phyloP scores from a whole-genome alignment of 371 early-diverging fungal species.

The Mortierella sp. region DNA sequence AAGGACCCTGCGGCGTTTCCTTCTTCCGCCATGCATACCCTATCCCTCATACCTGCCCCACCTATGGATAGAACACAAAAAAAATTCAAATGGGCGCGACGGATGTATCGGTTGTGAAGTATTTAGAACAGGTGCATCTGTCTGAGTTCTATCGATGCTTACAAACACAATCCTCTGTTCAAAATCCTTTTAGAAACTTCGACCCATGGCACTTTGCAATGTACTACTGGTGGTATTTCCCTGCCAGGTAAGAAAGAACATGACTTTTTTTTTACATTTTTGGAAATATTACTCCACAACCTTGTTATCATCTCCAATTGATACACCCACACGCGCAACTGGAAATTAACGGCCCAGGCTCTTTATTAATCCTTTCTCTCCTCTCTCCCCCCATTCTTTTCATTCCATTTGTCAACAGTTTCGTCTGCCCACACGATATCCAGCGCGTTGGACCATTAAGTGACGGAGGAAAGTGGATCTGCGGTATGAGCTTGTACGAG shows the following conservation, averaged over 20 bases:
- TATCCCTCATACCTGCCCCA: too few relatives aligned
- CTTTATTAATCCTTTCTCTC: not conserved
- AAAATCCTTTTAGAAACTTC: constrained; percentile 14
- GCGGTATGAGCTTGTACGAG: constrained; percentile 50
- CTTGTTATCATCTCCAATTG: not conserved
- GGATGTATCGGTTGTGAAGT: not conserved
- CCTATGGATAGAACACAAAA: too few relatives aligned
- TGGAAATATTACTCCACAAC: not conserved
- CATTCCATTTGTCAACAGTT: not conserved
- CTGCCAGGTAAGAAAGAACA: constrained; percentile 26
- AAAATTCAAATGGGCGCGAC: too few relatives aligned
- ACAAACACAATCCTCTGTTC: not conserved
- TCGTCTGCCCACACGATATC: constrained; percentile 47
- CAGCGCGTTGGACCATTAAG: constrained; percentile 48
- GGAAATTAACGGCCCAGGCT: not conserved
- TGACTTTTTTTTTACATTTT: not conserved
- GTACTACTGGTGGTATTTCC: constrained; percentile 54
- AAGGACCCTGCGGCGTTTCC: not conserved
- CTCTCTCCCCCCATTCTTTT: too few relatives aligned
- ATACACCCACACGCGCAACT: not conserved
- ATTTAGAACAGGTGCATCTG: not conserved
- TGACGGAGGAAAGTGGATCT: constrained; percentile 55
- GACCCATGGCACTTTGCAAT: constrained; percentile 26
- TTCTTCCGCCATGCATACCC: not conserved
- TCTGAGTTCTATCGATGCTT: not conserved